Conservation (phyloP, 352 stramenopile genomes). For the Achlya hypogyna region DNA sequence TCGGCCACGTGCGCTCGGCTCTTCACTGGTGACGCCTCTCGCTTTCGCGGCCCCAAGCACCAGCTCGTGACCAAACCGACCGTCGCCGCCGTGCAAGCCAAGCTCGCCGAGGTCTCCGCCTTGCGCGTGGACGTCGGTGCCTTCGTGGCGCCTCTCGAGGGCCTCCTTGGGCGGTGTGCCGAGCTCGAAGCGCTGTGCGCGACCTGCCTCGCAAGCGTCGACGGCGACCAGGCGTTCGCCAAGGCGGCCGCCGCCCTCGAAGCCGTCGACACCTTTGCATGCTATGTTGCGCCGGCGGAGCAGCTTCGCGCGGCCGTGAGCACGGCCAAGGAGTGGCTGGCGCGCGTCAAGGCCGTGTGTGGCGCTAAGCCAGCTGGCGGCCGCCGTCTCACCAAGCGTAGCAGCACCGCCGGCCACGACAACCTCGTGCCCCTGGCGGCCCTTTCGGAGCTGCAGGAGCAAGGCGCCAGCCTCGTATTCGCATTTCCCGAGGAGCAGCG, state of each 20-base stretch:
- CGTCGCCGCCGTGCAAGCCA: slow-evolving; percentile 49
- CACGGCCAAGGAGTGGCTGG: slow-evolving; percentile 50
- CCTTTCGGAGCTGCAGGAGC: slow-evolving; percentile 39
- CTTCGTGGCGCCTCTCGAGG: slow-evolving; percentile 48
- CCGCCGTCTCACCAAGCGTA: slow-evolving; percentile 10
- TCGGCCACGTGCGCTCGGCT: slow-evolving; percentile 50
- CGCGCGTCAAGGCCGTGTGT: slow-evolving; percentile 38
- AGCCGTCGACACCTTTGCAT: slow-evolving; percentile 51
- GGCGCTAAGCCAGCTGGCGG: neutral
- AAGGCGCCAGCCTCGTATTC: slow-evolving; percentile 53
- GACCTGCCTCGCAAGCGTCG: slow-evolving; percentile 2
- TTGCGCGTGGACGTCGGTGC: slow-evolving; percentile 55
- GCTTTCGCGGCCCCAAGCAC: neutral
- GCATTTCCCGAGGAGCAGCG: slow-evolving; percentile 65
- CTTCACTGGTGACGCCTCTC: slow-evolving; percentile 29
- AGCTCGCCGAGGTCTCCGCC: slow-evolving; percentile 52
- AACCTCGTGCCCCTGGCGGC: slow-evolving; percentile 49
- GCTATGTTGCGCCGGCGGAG: slow-evolving; percentile 62
- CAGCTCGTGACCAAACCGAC: slow-evolving; percentile 46
- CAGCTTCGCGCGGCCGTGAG: slow-evolving; percentile 46
- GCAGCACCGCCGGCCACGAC: slow-evolving; percentile 22
- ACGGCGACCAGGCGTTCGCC: slow-evolving; percentile 32
- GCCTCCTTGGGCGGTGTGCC: slow-evolving; percentile 39
- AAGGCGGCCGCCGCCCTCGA: slow-evolving; percentile 52
- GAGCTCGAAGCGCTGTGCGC: slow-evolving; percentile 15